Percentiles rank a stretch among this genome's conserved stretches.
Evolutionary conservation across 176 grass and related monocot genomes (phyloP).

Genomic region (Hsuehochloa calcarea): DNA sequence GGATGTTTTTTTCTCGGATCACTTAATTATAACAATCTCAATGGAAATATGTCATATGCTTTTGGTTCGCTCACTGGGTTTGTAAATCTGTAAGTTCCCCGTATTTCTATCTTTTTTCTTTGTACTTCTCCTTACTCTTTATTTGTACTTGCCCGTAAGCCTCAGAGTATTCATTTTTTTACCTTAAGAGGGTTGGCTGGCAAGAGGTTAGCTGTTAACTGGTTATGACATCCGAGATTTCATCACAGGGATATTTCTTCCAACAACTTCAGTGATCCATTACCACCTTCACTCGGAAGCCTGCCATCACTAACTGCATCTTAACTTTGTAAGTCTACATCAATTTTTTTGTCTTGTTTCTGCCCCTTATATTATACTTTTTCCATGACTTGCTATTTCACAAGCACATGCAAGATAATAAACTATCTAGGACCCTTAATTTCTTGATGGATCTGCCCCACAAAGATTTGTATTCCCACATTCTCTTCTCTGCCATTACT

Average conservation of each 20-base stretch:
- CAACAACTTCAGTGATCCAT: slow-evolving; percentile 82
- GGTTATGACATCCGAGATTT: slow-evolving; percentile 23
- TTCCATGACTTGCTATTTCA: slow-evolving; percentile 21
- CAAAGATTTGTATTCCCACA: slow-evolving; percentile 78
- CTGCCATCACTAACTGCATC: slow-evolving; percentile 72
- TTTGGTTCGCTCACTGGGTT: slow-evolving; percentile 68
- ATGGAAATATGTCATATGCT: slow-evolving; percentile 79
- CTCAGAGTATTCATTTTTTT: neutral
- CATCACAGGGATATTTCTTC: slow-evolving; percentile 73
- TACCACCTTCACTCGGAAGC: slow-evolving; percentile 75
- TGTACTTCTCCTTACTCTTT: neutral
- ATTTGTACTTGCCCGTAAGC: neutral
- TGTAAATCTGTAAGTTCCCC: slow-evolving; percentile 76
- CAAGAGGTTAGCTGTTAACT: neutral
- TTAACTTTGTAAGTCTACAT: slow-evolving; percentile 51
- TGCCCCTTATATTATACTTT: neutral
- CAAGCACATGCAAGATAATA: slow-evolving; percentile 85
- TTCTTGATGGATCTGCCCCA: slow-evolving; percentile 84
- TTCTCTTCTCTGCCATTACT: slow-evolving; percentile 19
- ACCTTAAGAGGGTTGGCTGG: neutral
- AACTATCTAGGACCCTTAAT: slow-evolving; percentile 66
- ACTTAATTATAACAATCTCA: slow-evolving; percentile 79
- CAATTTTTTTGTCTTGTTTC: slow-evolving; percentile 23
- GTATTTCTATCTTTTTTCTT: neutral
- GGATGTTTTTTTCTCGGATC: slow-evolving; percentile 52